Evolutionary conservation across 176 grass and related monocot species (phyloP).

Genomic region (Bromus sterilis): DNA sequence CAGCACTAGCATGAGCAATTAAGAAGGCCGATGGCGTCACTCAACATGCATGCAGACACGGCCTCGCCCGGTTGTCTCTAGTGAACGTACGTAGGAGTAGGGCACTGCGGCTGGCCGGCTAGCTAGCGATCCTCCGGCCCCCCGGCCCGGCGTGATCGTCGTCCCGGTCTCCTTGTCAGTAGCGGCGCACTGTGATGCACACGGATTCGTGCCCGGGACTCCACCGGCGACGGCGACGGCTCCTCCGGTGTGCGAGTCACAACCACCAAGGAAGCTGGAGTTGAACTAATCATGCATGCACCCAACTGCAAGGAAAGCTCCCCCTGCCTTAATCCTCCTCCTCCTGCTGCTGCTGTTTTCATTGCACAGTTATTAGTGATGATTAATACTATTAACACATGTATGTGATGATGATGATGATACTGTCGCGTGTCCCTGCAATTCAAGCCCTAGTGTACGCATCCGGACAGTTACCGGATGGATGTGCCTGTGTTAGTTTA

Average conservation of each 20-base stretch:
- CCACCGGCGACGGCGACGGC: constrained; percentile 46
- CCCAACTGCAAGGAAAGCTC: constrained; percentile 7
- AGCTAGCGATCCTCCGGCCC: too few species aligned
- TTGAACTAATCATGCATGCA: constrained; percentile 34
- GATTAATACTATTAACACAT: too few species aligned
- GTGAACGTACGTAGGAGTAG: background rate
- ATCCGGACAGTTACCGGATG: constrained; percentile 33
- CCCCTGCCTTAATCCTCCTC: background rate
- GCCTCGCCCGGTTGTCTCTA: background rate
- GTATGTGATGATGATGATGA: constrained; percentile 18
- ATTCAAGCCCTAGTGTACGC: constrained; percentile 10
- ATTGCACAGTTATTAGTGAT: too few species aligned
- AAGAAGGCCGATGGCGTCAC: background rate
- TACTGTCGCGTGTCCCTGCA: constrained; percentile 41
- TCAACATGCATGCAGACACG: background rate
- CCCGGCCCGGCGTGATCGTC: background rate
- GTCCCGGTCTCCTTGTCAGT: constrained; percentile 8
- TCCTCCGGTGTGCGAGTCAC: constrained; percentile 30
- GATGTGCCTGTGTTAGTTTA: constrained; percentile 8
- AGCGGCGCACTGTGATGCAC: background rate
- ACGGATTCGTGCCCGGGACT: constrained; percentile 35
- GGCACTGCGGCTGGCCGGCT: background rate
- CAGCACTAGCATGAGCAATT: background rate
- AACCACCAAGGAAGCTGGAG: constrained; percentile 51
- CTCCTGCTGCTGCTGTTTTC: too few species aligned